A percentile compares a stretch with the other conserved stretches of the same genome.
Conservation (phyloP, 2,329 filamentous ascomycete species). For the Colletotrichum abscissum region DNA sequence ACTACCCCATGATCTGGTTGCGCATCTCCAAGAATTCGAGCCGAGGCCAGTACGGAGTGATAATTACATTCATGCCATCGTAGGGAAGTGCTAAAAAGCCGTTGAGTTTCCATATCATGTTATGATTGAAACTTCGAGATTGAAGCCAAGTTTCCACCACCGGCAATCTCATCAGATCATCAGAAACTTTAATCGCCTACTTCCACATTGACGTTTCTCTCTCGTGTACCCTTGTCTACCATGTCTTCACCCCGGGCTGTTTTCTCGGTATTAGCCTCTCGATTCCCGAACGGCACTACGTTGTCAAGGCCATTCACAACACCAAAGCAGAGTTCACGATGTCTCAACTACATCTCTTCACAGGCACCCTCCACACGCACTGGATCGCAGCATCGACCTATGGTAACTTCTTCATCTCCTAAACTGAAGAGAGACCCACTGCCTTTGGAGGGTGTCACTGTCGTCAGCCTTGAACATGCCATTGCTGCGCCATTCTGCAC, state of each 20-base stretch:
- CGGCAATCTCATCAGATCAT: neutral
- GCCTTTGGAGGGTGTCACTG: constrained; percentile 55
- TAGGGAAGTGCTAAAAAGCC: neutral
- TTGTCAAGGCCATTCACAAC: neutral
- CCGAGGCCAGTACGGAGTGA: neutral
- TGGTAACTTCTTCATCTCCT: neutral
- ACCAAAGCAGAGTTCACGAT: neutral
- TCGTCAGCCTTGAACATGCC: constrained; percentile 65
- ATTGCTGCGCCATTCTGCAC: constrained; percentile 67
- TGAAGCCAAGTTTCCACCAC: neutral
- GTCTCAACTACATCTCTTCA: neutral
- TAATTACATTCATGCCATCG: neutral
- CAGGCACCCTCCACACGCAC: no score
- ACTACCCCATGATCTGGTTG: neutral
- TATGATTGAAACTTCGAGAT: neutral
- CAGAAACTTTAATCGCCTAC: no score
- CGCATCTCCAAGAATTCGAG: neutral
- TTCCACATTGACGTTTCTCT: neutral
- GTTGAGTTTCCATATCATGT: neutral
- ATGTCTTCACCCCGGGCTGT: neutral
- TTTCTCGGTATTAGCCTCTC: neutral
- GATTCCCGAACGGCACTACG: neutral
- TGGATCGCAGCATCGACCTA: neutral
- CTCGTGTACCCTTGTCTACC: neutral
- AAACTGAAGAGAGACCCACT: neutral